Evolutionary conservation across 1,284 basidiomycete species (phyloP).

Genomic region (Boletellus deceptivus): DNA sequence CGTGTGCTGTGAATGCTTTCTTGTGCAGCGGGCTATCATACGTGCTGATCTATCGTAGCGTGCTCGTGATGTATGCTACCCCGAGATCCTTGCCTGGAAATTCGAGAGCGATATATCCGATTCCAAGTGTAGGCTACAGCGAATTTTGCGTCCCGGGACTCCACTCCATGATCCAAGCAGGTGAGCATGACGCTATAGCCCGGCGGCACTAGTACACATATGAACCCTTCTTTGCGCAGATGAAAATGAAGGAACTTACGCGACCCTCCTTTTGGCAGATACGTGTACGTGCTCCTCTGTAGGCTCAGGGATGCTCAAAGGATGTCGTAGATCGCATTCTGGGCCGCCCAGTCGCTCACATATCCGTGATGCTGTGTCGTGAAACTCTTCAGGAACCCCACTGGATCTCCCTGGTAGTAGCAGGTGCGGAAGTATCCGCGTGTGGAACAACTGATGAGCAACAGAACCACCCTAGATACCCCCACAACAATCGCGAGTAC

Average conservation of each 20-base stretch:
- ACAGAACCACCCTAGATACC: constrained; percentile 31
- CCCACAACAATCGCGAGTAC: neutral
- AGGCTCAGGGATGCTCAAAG: neutral
- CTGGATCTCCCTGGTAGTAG: constrained; percentile 26
- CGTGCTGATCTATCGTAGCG: neutral
- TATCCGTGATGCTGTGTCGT: constrained; percentile 24
- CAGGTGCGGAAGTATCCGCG: constrained; percentile 34
- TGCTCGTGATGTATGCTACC: neutral
- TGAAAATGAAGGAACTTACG: constrained; percentile 18
- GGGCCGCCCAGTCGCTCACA: constrained; percentile 35
- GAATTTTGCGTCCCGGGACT: constrained; percentile 5
- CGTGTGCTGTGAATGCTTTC: neutral
- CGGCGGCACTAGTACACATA: constrained; percentile 16
- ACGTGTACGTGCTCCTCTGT: constrained; percentile 7
- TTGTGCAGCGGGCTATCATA: neutral
- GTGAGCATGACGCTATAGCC: constrained; percentile 13
- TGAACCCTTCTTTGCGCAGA: constrained; percentile 5
- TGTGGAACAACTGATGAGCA: constrained; percentile 34
- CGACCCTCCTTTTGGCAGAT: constrained; percentile 17
- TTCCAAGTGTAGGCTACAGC: constrained; percentile 11
- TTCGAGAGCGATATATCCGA: constrained; percentile 8
- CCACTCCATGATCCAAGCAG: constrained; percentile 6
- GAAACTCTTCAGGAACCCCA: constrained; percentile 34
- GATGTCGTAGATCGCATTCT: constrained; percentile 21
- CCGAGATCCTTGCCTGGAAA: neutral